Evolutionary conservation across 441 rosid genomes (phyloP).

Genomic region (Erodium trifolium): DNA sequence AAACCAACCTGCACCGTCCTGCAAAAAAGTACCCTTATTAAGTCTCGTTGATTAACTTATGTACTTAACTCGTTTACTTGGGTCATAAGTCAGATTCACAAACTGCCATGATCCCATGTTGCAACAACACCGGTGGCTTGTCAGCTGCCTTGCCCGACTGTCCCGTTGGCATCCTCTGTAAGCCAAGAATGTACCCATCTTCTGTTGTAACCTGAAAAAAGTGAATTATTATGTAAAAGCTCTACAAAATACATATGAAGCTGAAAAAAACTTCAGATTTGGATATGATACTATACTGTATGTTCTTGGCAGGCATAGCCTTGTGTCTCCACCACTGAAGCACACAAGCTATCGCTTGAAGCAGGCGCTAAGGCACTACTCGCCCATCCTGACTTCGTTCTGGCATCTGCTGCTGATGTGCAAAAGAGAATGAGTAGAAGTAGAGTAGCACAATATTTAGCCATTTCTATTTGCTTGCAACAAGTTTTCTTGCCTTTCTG

Average conservation of each 20-base stretch:
- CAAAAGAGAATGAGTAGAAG: conserved; percentile 19
- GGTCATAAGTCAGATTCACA: not conserved
- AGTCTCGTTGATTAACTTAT: not conserved
- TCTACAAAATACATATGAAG: not conserved
- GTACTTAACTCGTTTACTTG: too few relatives aligned
- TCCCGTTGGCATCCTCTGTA: conserved; percentile 29
- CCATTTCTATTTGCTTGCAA: conserved; percentile 21
- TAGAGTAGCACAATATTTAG: conserved; percentile 4
- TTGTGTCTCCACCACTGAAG: conserved; percentile 32
- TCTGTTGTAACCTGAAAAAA: conserved; percentile 27
- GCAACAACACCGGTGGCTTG: conserved; percentile 31
- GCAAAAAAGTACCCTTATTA: not conserved
- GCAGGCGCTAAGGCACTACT: conserved; percentile 5
- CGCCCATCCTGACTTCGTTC: conserved; percentile 17
- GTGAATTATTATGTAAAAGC: not conserved
- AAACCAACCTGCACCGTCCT: conserved; percentile 31
- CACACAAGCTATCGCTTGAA: conserved; percentile 27
- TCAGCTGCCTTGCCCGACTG: conserved; percentile 23
- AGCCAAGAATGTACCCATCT: conserved; percentile 30
- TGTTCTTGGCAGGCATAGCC: conserved; percentile 51
- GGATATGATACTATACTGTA: conserved; percentile 18
- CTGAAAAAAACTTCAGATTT: not conserved
- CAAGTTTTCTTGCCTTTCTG: not conserved
- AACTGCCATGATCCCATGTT: conserved; percentile 31
- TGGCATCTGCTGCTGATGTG: conserved; percentile 18